Evolutionary conservation across 495 filamentous ascomycete genomes (phyloP).

Genomic region (Aeminium ludgeri): DNA sequence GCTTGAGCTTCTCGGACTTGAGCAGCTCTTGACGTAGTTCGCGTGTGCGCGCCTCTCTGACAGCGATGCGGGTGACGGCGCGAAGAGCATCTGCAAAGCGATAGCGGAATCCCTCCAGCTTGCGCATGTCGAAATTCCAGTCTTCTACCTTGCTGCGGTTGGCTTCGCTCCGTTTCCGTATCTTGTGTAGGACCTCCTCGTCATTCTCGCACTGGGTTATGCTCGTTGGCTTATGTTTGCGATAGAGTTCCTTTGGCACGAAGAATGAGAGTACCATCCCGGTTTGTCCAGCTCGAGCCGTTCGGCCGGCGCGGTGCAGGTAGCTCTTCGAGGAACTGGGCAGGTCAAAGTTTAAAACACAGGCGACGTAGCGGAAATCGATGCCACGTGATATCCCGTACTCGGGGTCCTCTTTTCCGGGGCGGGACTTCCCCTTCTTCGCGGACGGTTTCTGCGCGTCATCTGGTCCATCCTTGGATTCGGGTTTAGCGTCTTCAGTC

Average conservation of each 20-base stretch:
- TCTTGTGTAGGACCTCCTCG: conserved; percentile 50
- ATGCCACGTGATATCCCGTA: conserved; percentile 87
- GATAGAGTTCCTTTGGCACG: conserved; percentile 58
- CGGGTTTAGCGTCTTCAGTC: conserved; percentile 13
- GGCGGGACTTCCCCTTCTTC: conserved; percentile 1
- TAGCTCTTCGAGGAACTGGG: conserved; percentile 81
- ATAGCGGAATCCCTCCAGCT: conserved; percentile 85
- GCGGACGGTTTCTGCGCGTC: conserved; percentile 5
- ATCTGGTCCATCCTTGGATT: conserved; percentile 18
- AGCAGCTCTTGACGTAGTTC: conserved; percentile 81
- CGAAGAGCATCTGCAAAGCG: conserved; percentile 80
- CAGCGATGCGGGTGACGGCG: conserved; percentile 61
- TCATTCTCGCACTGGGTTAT: conserved; percentile 58
- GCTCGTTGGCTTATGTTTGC: conserved; percentile 77
- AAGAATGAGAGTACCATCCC: conserved; percentile 95
- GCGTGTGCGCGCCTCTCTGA: conserved; percentile 74
- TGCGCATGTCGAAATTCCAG: conserved; percentile 87
- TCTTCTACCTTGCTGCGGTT: conserved; percentile 63
- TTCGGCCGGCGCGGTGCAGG: conserved; percentile 86
- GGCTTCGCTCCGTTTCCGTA: conserved; percentile 42
- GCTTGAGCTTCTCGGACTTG: conserved; percentile 79
- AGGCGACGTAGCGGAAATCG: conserved; percentile 89
- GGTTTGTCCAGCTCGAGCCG: conserved; percentile 71
- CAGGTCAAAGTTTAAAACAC: conserved; percentile 93
- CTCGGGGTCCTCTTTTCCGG: conserved; percentile 48